phyloP scores from a whole-genome alignment of 2,329 filamentous ascomycete species.

The Colletotrichum sp. region DNA sequence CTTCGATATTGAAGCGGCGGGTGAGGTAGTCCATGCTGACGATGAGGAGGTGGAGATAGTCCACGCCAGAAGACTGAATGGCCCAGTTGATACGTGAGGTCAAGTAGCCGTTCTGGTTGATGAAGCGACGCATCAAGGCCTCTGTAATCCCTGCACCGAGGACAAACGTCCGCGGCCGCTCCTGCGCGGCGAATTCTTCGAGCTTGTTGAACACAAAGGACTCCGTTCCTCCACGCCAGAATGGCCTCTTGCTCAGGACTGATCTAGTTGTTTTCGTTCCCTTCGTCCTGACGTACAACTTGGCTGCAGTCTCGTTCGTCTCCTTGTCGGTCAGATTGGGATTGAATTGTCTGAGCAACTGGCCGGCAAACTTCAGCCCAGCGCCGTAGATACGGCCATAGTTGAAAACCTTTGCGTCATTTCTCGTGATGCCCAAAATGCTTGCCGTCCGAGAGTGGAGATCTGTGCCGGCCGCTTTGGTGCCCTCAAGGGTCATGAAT shows the following conservation, averaged over 20 bases:
- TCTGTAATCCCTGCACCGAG: slow-evolving; percentile 96
- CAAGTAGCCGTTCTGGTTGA: slow-evolving; percentile 90
- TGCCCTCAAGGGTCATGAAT: slow-evolving; percentile 98
- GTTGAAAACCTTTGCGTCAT: slow-evolving; percentile 97
- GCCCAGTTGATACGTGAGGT: slow-evolving; percentile 99
- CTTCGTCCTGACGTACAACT: slow-evolving; percentile 88
- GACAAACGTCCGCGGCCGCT: slow-evolving; percentile 87
- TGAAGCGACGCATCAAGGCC: slow-evolving; percentile 85
- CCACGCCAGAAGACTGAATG: slow-evolving; percentile 95
- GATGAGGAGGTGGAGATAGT: slow-evolving; percentile 94
- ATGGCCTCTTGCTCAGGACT: slow-evolving; percentile 72
- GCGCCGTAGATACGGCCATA: slow-evolving; percentile 99
- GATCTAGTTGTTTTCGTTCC: slow-evolving; percentile 83
- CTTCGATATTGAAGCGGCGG: slow-evolving; percentile 82
- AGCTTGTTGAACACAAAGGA: slow-evolving; percentile 98
- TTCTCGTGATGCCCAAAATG: slow-evolving; percentile 92
- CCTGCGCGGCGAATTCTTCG: slow-evolving; percentile 96
- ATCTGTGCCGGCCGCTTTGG: slow-evolving; percentile 92
- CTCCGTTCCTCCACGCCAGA: slow-evolving; percentile 96
- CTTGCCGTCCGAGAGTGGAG: slow-evolving; percentile 91
- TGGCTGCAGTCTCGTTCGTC: slow-evolving; percentile 76
- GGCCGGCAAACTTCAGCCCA: slow-evolving; percentile 90
- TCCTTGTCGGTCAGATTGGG: slow-evolving; percentile 80
- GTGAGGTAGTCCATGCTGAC: slow-evolving; percentile 94
- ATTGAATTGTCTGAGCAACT: slow-evolving; percentile 92